These are phyloP conservation scores for Debaryomyces maramus DNA, from an alignment of 805 yeast genomes.

Conservation along the genomic window DNA sequence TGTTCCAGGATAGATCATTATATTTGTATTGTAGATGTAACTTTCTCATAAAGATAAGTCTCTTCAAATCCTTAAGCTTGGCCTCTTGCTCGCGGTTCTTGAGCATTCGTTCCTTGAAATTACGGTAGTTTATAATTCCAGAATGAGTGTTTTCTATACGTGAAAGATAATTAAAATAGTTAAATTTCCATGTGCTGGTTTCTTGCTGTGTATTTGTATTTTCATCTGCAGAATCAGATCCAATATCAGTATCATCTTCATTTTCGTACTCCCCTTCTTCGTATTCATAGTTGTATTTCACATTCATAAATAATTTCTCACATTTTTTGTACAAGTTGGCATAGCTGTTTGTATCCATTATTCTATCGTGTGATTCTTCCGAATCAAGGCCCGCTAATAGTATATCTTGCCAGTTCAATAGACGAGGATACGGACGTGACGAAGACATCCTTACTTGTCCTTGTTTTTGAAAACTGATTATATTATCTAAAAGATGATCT, in stretches of 20 bases:
- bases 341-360: conserved; percentile 9
- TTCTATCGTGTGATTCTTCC: conserved; percentile 11
- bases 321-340: conserved; percentile 21
- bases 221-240: not conserved
- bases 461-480: conserved; percentile 2
- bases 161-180: conserved; percentile 4
- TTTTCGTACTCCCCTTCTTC: conserved; percentile 30
- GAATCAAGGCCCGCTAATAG: conserved; percentile 21
- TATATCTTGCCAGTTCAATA: conserved; percentile 30
- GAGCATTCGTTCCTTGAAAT: conserved; percentile 7
- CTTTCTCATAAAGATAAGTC: conserved; percentile 9
- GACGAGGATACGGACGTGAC: conserved; percentile 4
- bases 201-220: not conserved
- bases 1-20: conserved; percentile 9
- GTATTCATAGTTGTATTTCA: conserved; percentile 27
- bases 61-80: conserved; percentile 5
- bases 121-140: conserved; percentile 4
- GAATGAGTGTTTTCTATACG: conserved; percentile 7
- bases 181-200: not conserved
- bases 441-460: conserved; percentile 2
- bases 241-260: conserved; percentile 4
- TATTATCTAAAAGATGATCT: conserved; percentile 8
- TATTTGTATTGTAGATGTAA: conserved; percentile 9
- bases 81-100: conserved; percentile 3
- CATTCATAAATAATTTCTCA: conserved; percentile 25